phyloP scores from a whole-genome alignment of 2,329 filamentous ascomycete species.

The Aspergillus pseudoviridinutans region DNA sequence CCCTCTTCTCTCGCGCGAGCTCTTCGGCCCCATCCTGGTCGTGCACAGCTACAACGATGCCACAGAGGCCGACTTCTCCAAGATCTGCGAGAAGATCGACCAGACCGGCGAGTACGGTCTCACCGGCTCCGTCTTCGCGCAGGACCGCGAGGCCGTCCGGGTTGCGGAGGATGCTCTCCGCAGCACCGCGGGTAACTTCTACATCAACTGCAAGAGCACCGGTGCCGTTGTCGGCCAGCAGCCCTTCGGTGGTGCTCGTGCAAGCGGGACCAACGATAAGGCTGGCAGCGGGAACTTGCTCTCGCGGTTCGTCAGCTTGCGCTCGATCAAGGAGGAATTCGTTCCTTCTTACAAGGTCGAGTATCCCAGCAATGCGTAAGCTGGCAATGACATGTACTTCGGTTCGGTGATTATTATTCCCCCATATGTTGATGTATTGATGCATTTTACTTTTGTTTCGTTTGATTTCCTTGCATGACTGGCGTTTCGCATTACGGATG shows the following conservation, averaged over 20 bases:
- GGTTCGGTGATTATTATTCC: slow-evolving; percentile 3
- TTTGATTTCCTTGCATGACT: background rate
- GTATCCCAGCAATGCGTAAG: slow-evolving; percentile 70
- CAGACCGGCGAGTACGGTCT: slow-evolving; percentile 39
- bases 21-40: slow-evolving; percentile 76
- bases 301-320: slow-evolving; percentile 62
- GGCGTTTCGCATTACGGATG: slow-evolving; percentile 1
- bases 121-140: slow-evolving; percentile 42
- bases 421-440: slow-evolving; percentile 18
- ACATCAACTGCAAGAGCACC: slow-evolving; percentile 52
- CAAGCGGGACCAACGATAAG: slow-evolving; percentile 71
- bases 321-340: slow-evolving; percentile 74
- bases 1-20: slow-evolving; percentile 69
- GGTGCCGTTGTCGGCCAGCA: slow-evolving; percentile 70
- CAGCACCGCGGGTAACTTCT: slow-evolving; percentile 40
- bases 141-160: slow-evolving; percentile 33
- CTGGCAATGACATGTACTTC: background rate
- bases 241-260: slow-evolving; percentile 65
- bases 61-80: slow-evolving; percentile 53
- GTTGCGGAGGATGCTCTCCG: slow-evolving; percentile 36
- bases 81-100: slow-evolving; percentile 52
- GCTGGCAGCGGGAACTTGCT: slow-evolving; percentile 63
- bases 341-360: slow-evolving; percentile 56
- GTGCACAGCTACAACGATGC: slow-evolving; percentile 75
- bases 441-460: slow-evolving; percentile 2